These are phyloP conservation scores for Malassezia restricta DNA, from an alignment of 1,284 basidiomycete species.

Conservation along the genomic window DNA sequence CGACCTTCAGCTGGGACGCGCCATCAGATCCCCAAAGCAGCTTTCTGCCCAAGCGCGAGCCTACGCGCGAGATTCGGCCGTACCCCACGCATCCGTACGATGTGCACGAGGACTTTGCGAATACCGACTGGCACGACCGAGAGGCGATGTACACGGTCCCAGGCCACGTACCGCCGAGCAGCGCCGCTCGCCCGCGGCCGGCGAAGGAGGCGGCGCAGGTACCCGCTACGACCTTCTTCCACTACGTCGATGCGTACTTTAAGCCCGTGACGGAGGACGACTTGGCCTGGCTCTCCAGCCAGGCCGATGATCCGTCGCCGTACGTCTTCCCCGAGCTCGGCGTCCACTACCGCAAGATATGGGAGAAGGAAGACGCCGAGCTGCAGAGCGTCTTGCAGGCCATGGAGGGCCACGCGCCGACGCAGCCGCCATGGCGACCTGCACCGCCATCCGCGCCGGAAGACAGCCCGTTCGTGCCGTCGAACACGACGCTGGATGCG, in stretches of 20 bases:
- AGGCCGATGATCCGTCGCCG: constrained; percentile 67
- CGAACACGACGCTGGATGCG: neutral
- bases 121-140: constrained; percentile 37
- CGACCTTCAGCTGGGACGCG: constrained; percentile 14
- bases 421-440: neutral
- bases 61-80: constrained; percentile 18
- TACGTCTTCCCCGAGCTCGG: constrained; percentile 76
- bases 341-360: constrained; percentile 69
- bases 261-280: constrained; percentile 45
- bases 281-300: constrained; percentile 40
- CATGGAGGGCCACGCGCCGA: neutral
- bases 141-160: constrained; percentile 16
- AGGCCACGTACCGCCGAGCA: neutral
- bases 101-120: constrained; percentile 37
- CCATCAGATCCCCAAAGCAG: neutral
- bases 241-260: constrained; percentile 41
- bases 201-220: constrained; percentile 32
- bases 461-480: neutral
- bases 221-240: constrained; percentile 38
- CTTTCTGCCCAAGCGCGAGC: constrained; percentile 25
- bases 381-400: constrained; percentile 6
- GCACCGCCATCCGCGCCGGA: neutral
- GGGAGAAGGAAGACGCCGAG: constrained; percentile 73
- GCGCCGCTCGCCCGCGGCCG: constrained; percentile 1
- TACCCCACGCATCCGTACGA: constrained; percentile 37